A percentile compares a stretch with the other conserved stretches of the same genome.
These are phyloP conservation scores for Paecilomyces sp. DNA, from an alignment of 2,329 filamentous ascomycete species.

Conservation along the genomic window DNA sequence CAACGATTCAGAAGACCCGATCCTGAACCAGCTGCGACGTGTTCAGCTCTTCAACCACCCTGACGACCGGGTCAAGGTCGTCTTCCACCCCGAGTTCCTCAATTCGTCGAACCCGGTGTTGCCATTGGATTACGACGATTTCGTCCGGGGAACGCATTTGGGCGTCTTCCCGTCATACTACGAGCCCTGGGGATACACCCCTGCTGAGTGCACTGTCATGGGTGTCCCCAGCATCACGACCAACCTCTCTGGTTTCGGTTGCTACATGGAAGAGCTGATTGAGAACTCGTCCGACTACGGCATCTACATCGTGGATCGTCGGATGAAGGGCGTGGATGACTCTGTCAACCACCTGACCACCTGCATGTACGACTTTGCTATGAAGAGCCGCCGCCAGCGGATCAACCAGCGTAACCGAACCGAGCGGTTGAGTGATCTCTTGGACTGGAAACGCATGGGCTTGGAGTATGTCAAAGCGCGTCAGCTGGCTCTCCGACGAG, in stretches of 20 bases:
- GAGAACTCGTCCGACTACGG: conserved; percentile 97
- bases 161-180: conserved; percentile 98
- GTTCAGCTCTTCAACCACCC: conserved; percentile 97
- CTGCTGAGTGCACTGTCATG: conserved; percentile 98
- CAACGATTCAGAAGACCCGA: conserved; percentile 86
- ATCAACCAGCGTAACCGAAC: conserved; percentile 99
- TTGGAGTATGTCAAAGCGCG: conserved; percentile 98
- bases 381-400: conserved; percentile 88
- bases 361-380: conserved; percentile 89
- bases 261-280: conserved; percentile 99
- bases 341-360: conserved; percentile 91
- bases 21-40: conserved; percentile 89
- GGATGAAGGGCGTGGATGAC: conserved; percentile 92
- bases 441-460: conserved; percentile 99
- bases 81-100: conserved; percentile 97
- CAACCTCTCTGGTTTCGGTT: conserved; percentile 94
- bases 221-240: conserved; percentile 97
- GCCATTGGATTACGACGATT: conserved; percentile 95
- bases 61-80: conserved; percentile 87
- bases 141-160: conserved; percentile 92
- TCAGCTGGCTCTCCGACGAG: conserved; percentile 77
- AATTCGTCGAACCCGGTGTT: conserved; percentile 93
- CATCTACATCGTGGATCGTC: conserved; percentile 96
- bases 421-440: conserved; percentile 84
- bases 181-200: conserved; percentile 98